Evolutionary conservation across 768 basidiomycete species (phyloP).

Genomic region (Scleroderma bovista): DNA sequence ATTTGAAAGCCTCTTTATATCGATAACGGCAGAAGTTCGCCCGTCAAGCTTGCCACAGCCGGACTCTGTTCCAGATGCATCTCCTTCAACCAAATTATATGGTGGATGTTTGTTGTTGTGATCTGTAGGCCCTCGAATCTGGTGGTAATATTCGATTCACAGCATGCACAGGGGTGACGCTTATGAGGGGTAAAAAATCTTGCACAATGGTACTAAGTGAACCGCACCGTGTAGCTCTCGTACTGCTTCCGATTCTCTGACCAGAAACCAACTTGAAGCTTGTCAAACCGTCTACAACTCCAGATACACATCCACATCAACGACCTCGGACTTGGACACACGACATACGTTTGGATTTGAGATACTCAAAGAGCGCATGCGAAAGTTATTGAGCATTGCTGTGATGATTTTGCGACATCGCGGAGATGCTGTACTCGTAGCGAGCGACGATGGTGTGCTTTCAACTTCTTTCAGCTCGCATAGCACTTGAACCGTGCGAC

Average conservation of each 20-base stretch:
- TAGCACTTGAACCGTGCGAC: conserved; percentile 79
- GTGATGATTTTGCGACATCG: conserved; percentile 38
- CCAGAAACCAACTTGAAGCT: background rate
- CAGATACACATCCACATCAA: background rate
- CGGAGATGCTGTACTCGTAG: conserved; percentile 54
- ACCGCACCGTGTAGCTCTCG: too few species aligned
- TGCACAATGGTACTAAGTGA: too few species aligned
- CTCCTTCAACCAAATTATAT: too few species aligned
- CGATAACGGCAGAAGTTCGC: too few species aligned
- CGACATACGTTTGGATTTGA: conserved; percentile 16
- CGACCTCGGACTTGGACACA: background rate
- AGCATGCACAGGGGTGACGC: too few species aligned
- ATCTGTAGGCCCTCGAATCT: too few species aligned
- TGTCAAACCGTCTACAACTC: background rate
- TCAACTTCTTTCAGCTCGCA: conserved; percentile 76
- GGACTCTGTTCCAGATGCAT: too few species aligned
- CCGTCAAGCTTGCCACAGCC: too few species aligned
- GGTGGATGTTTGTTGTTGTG: too few species aligned
- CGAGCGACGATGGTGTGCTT: conserved; percentile 49
- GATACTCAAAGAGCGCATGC: conserved; percentile 33
- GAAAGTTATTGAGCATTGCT: conserved; percentile 41
- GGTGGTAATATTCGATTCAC: too few species aligned
- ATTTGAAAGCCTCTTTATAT: too few species aligned
- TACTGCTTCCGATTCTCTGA: background rate
- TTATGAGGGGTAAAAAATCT: too few species aligned